phyloP scores from a whole-genome alignment of 1,139 yeast species.

The Saccharomyces hybrid region DNA sequence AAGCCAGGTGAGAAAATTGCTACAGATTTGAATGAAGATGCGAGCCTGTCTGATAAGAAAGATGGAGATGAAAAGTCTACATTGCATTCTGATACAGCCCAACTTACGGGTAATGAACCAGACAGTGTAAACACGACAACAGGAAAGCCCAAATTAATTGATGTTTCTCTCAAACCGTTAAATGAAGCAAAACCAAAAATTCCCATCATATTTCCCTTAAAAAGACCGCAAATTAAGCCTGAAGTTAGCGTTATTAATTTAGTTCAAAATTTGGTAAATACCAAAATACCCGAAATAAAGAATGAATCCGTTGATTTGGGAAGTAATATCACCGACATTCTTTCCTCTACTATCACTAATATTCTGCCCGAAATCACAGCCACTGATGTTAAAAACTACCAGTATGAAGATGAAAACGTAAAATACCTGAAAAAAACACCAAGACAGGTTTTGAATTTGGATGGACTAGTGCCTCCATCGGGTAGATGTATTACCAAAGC shows the following conservation, averaged over 20 bases:
- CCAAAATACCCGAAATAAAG: neutral
- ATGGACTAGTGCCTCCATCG: conserved; percentile 12
- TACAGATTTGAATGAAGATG: neutral
- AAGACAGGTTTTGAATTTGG: conserved; percentile 10
- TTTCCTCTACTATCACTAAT: conserved; percentile 4
- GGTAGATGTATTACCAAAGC: neutral
- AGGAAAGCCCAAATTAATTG: neutral
- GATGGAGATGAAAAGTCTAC: neutral
- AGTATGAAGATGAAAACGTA: neutral
- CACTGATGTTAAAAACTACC: neutral
- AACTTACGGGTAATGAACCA: neutral
- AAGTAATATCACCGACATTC: neutral
- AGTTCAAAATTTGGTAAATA: neutral
- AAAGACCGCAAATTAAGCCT: neutral
- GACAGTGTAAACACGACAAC: neutral
- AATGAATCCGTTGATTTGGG: neutral
- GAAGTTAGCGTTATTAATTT: neutral
- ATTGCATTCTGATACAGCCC: neutral
- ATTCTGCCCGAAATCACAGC: conserved; percentile 2
- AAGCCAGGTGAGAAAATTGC: neutral
- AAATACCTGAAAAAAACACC: conserved; percentile 5
- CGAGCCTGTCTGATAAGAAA: neutral
- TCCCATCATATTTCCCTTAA: neutral
- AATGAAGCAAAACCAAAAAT: neutral
- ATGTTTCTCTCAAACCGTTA: neutral